Evolutionary conservation across 306 rosid genomes (phyloP), one percentile per base, ranked within the genome.

Genomic region (Vigna reflexopilosa): DNA sequence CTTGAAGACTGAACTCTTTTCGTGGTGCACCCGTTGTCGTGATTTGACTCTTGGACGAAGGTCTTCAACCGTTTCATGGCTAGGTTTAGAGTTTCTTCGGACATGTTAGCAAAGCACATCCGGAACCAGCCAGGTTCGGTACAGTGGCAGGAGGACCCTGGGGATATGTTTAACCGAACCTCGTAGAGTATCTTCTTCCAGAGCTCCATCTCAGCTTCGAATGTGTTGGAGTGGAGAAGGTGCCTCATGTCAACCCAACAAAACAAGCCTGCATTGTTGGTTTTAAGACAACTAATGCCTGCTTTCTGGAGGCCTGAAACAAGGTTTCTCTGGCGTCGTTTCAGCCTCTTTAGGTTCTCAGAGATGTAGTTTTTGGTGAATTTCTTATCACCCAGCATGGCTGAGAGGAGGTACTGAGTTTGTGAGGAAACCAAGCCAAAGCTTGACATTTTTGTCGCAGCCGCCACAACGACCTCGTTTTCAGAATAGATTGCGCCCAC

Each of bases 381-480:
- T 34, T 89, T 88, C 73, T 86, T 86, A 61, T 93, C 98, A 0
- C 90, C 89, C 1, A 93, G 84, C 96, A 93, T 86, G 65, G 89
- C 89, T 1, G 98, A 78, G 20, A 93, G 92, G 1, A 93, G 94
- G 74, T 89, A 81, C 78, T 93, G 98, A 0, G 98, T 93, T 75
- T 90, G 98, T 0, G 98, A 93, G 0, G 98, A 93, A 20, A 90
- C 86, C 20, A 93, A 83, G 0, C 98, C 96, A 16, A 93, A 93
- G 83, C 98, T 93, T 2, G 98, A 93, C 98, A 93, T 93, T 77
- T 93, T 93, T 1, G 96, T 93, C 0, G 98, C 96, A 0, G 94
- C 90, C 0, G 86, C 84, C 0, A 91, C 90, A 3, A 93, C 98
- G 17, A 49, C 34, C 17, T 88, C 82, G 14, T 93, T 89, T 75